Evolutionary conservation across 768 basidiomycete species (phyloP).

Genomic region (Leucocoprinus birnbaumii): DNA sequence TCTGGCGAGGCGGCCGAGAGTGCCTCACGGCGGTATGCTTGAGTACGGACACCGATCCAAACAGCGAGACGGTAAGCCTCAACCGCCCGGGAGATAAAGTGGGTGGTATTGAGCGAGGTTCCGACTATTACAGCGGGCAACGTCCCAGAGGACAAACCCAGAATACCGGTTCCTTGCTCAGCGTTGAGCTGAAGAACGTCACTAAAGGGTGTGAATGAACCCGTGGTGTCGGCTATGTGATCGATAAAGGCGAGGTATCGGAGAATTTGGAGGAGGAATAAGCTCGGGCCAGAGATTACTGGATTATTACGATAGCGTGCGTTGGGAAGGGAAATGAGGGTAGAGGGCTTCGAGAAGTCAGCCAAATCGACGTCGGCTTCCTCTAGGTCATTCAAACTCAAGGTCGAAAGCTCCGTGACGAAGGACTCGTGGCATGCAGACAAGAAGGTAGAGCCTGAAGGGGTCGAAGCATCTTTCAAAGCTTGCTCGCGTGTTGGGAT

Average conservation of each 20-base stretch:
- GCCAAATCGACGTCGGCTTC: constrained; percentile 34
- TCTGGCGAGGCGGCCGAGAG: constrained; percentile 7
- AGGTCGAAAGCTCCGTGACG: constrained; percentile 41
- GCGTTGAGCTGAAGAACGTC: constrained; percentile 31
- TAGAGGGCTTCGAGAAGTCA: constrained; percentile 39
- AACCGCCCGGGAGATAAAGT: constrained; percentile 41
- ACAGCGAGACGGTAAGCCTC: constrained; percentile 49
- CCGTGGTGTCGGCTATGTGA: constrained; percentile 3
- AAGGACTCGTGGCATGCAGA: constrained; percentile 50
- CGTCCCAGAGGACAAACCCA: constrained; percentile 59
- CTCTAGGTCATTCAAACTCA: constrained; percentile 35
- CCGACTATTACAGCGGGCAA: constrained; percentile 50
- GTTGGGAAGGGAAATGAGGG: constrained; percentile 35
- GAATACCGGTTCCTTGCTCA: constrained; percentile 31
- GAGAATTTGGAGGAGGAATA: constrained; percentile 51
- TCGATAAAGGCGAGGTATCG: constrained; percentile 48
- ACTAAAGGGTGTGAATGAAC: constrained; percentile 19
- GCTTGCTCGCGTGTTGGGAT: constrained; percentile 33
- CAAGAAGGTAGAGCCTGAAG: constrained; percentile 41
- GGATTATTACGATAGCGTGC: constrained; percentile 40
- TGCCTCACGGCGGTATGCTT: constrained; percentile 24
- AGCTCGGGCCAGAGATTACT: constrained; percentile 42
- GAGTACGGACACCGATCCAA: constrained; percentile 49
- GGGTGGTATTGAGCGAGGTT: constrained; percentile 34
- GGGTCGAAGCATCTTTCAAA: constrained; percentile 36